These are phyloP conservation scores for Salicornia ramosissima DNA, from an alignment of 148 eudicot species.

Conservation along the genomic window DNA sequence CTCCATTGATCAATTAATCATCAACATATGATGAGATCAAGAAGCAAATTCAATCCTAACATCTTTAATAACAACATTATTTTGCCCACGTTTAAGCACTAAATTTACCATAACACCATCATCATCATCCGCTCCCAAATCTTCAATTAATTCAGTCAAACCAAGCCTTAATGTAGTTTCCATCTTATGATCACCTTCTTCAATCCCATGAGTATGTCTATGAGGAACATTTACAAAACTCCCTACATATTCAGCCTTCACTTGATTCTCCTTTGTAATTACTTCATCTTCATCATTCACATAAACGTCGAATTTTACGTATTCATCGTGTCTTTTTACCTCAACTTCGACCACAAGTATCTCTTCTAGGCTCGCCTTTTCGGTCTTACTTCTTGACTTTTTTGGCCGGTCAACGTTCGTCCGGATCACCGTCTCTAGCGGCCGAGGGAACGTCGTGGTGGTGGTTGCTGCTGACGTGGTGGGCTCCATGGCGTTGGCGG, in stretches of 20 bases:
- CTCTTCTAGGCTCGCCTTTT: too few relatives aligned
- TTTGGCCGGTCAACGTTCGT: too few relatives aligned
- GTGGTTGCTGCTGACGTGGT: too few relatives aligned
- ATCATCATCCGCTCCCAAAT: conserved; percentile 69
- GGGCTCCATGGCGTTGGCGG: too few relatives aligned
- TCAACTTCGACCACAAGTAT: neutral
- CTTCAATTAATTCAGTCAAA: conserved; percentile 47
- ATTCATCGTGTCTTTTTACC: neutral
- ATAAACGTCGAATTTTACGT: conserved; percentile 65
- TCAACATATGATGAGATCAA: too few relatives aligned
- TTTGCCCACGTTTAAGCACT: conserved; percentile 45
- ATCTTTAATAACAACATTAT: conserved; percentile 31
- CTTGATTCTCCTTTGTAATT: conserved; percentile 29
- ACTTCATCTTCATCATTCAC: conserved; percentile 66
- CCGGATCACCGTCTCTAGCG: too few relatives aligned
- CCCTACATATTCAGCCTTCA: conserved; percentile 70
- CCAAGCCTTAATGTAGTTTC: conserved; percentile 47
- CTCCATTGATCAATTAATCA: too few relatives aligned
- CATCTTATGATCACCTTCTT: conserved; percentile 23
- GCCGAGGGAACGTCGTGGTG: too few relatives aligned
- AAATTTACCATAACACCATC: conserved; percentile 52
- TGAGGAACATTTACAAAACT: conserved; percentile 76
- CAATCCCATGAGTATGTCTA: conserved; percentile 33
- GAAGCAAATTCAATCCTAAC: conserved; percentile 42
- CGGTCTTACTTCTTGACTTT: too few relatives aligned